phyloP scores from a whole-genome alignment of 345 rosid species.

The Syzygium oleosum region DNA sequence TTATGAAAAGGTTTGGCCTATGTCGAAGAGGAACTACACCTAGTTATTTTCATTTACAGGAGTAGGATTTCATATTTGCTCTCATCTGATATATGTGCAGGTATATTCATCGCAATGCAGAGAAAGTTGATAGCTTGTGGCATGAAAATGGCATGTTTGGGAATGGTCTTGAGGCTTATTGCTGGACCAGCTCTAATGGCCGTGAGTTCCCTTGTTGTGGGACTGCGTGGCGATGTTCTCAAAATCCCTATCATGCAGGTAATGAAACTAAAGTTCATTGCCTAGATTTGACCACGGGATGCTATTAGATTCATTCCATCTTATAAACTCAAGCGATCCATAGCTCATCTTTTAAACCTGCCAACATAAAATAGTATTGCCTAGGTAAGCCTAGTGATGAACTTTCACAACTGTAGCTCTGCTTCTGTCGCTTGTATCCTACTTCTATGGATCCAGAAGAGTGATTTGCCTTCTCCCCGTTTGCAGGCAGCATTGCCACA shows the following conservation, averaged over 20 bases:
- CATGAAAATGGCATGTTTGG: constrained; percentile 25
- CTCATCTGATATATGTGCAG: constrained; percentile 16
- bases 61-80: not conserved
- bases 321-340: not conserved
- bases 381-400: not conserved
- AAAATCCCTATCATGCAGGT: constrained; percentile 29
- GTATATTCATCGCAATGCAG: constrained; percentile 85
- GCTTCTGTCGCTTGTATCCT: not conserved
- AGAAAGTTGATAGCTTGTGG: constrained; percentile 71
- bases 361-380: not conserved
- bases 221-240: constrained; percentile 22
- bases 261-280: not conserved
- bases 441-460: not conserved
- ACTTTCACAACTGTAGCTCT: not conserved
- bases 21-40: not conserved
- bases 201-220: constrained; percentile 16
- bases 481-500: constrained; percentile 43
- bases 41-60: not conserved
- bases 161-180: constrained; percentile 17
- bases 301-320: not conserved
- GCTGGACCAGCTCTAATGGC: constrained; percentile 33
- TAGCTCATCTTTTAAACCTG: not conserved
- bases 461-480: not conserved
- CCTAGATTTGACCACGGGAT: not conserved
- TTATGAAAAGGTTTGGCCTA: not conserved